These are phyloP conservation scores for Caryopteris hybrid DNA, from an alignment of 305 asterid genomes.

Conservation along the genomic window DNA sequence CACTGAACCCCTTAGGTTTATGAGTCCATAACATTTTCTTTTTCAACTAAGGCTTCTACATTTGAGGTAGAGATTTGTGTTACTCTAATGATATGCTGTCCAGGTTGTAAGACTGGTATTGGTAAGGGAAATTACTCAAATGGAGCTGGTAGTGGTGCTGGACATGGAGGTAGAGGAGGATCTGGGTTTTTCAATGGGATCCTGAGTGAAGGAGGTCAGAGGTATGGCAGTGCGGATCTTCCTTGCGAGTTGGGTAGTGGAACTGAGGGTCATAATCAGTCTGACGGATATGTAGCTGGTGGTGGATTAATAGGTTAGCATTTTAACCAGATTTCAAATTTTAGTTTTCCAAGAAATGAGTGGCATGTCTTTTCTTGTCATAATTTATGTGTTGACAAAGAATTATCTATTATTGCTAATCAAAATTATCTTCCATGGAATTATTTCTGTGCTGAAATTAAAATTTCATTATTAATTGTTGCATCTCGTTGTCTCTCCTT, in stretches of 20 bases:
- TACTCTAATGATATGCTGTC: slow-evolving; percentile 29
- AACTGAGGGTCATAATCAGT: slow-evolving; percentile 59
- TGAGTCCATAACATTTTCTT: neutral
- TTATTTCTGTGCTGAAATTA: slow-evolving; percentile 9
- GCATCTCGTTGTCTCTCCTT: neutral
- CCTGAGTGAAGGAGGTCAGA: slow-evolving; percentile 76
- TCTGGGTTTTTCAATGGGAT: slow-evolving; percentile 74
- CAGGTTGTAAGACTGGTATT: slow-evolving; percentile 92
- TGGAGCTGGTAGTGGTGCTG: slow-evolving; percentile 98
- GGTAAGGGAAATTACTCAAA: slow-evolving; percentile 92
- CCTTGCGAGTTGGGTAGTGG: slow-evolving; percentile 99
- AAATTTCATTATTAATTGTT: slow-evolving; percentile 9
- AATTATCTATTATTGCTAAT: neutral
- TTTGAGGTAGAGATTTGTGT: slow-evolving; percentile 5
- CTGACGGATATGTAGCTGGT: slow-evolving; percentile 78
- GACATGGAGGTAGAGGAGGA: slow-evolving; percentile 98
- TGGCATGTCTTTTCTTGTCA: neutral
- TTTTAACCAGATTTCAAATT: slow-evolving; percentile 10
- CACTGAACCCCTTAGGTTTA: slow-evolving; percentile 14
- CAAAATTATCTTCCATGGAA: slow-evolving; percentile 2
- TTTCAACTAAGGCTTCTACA: slow-evolving; percentile 6
- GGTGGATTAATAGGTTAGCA: slow-evolving; percentile 90
- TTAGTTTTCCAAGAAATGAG: slow-evolving; percentile 1
- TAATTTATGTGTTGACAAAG: slow-evolving; percentile 2
- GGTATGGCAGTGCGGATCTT: slow-evolving; percentile 86